Evolutionary conservation across 2,329 filamentous ascomycete species (phyloP).

Genomic region (Emmonsia crescens): DNA sequence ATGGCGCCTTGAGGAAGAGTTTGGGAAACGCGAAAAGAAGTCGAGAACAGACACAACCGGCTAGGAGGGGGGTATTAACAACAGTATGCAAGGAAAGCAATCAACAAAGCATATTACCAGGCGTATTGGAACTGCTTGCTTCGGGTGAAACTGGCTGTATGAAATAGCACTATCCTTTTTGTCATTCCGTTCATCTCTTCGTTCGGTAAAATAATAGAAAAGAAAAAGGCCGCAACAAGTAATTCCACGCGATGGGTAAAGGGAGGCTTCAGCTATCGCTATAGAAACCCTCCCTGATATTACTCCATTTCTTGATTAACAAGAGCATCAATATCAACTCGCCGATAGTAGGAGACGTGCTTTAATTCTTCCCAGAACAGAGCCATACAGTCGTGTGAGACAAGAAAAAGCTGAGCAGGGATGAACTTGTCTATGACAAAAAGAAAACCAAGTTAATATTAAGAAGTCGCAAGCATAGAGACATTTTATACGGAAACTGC

Average conservation of each 20-base stretch:
- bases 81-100: not conserved
- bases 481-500: not conserved
- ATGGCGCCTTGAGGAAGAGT: not conserved
- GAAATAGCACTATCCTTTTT: not conserved
- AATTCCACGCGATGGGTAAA: not conserved
- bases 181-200: not conserved
- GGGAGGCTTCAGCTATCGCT: not conserved
- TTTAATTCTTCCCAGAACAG: slow-evolving; percentile 63
- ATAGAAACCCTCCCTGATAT: not conserved
- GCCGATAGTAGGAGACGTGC: slow-evolving; percentile 35
- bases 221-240: not conserved
- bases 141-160: not conserved
- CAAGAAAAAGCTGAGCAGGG: slow-evolving; percentile 62
- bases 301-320: not conserved
- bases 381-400: slow-evolving; percentile 65
- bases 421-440: slow-evolving; percentile 56
- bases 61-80: not conserved
- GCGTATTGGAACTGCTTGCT: not conserved
- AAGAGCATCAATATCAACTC: slow-evolving; percentile 33
- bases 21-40: not conserved
- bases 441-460: not conserved
- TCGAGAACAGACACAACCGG: not conserved
- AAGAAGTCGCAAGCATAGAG: not conserved
- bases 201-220: not conserved
- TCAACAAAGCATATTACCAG: not conserved